A percentile compares a stretch with the other conserved stretches of the same genome.
phyloP scores from a whole-genome alignment of 1,284 basidiomycete species.

The Microbotryum scabiosae region DNA sequence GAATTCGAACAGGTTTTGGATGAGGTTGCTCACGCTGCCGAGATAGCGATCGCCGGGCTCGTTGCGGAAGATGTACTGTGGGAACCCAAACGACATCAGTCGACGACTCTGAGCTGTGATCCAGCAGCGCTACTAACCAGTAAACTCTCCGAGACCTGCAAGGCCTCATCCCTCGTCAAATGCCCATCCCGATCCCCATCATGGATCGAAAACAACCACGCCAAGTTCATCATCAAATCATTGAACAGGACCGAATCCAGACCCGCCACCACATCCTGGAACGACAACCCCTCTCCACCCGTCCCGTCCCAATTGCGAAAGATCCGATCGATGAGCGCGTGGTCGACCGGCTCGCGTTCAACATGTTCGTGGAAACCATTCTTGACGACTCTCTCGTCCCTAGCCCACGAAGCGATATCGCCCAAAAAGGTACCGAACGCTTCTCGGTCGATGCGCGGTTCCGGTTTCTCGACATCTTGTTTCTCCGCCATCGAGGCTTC shows the following conservation, averaged over 20 bases:
- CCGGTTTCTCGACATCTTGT: constrained; percentile 43
- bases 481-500: constrained; percentile 15
- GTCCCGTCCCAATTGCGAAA: constrained; percentile 87
- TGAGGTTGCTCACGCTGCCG: constrained; percentile 87
- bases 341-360: constrained; percentile 68
- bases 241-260: constrained; percentile 89
- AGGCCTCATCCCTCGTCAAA: constrained; percentile 89
- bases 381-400: constrained; percentile 84
- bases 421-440: constrained; percentile 88
- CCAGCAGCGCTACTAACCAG: constrained; percentile 52
- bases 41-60: constrained; percentile 96
- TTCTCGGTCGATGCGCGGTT: constrained; percentile 74
- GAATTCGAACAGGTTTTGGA: constrained; percentile 94
- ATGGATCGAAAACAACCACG: constrained; percentile 96
- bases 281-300: constrained; percentile 68
- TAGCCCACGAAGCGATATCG: constrained; percentile 90
- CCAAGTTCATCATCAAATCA: constrained; percentile 94
- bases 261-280: constrained; percentile 84
- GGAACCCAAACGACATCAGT: constrained; percentile 8
- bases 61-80: constrained; percentile 91
- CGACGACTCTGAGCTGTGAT: no score
- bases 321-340: constrained; percentile 62
- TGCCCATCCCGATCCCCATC: constrained; percentile 93
- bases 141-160: constrained; percentile 82
- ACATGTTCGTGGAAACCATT: constrained; percentile 79